Evolutionary conservation across 23 red algal genomes (phyloP), one percentile per base, ranked within the genome.

Genomic region (Porphyridium purpureum): DNA sequence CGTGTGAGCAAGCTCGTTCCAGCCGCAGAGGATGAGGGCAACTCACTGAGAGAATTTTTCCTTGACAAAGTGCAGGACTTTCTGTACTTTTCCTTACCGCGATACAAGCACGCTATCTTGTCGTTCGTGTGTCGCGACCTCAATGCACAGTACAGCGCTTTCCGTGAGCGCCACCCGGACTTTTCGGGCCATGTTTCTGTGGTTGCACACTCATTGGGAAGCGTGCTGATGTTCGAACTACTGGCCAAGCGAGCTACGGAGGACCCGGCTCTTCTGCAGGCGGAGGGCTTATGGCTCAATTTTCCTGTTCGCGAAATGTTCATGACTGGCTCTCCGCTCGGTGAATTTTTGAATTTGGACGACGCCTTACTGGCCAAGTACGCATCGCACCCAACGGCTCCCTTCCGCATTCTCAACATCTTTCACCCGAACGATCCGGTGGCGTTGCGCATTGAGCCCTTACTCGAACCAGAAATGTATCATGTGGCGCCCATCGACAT

Each of bases 341-440:
- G 84, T 2, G 67, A 71, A 2, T 73, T 93, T 24, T 59, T 93
- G 35, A 65, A 33, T 24, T 44, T 93, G 9, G 84, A 93, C 54
- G 42, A 50, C 4, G 47, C 68, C 47, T 70, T 93, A 35, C 31
- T 14, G 1, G 61, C 67, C 29, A 50, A 62, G 31, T 40, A 41
- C 3, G 41, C 68, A 0, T 29, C 54, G 14, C 50, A 65, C 17
- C 31, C 27, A 15, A 40, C 54, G 2, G 22, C 74, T 19, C 84
- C 84, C 0, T 93, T 82, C 44, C 67, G 74, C 2, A 14, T 93
- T 11, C 58, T 70, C 35, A 93, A 93, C 47, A 71, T 81, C 34
- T 72, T 73, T 25, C 70, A 93, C 35, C 77, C 67, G 33, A 76
- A 80, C 48, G 84, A 93, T 36, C 84, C 84, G 24, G 69, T 80